Percentiles rank a stretch among this genome's conserved stretches.
Evolutionary conservation across 345 rosid genomes (phyloP).

Genomic region (Balakata baccata): DNA sequence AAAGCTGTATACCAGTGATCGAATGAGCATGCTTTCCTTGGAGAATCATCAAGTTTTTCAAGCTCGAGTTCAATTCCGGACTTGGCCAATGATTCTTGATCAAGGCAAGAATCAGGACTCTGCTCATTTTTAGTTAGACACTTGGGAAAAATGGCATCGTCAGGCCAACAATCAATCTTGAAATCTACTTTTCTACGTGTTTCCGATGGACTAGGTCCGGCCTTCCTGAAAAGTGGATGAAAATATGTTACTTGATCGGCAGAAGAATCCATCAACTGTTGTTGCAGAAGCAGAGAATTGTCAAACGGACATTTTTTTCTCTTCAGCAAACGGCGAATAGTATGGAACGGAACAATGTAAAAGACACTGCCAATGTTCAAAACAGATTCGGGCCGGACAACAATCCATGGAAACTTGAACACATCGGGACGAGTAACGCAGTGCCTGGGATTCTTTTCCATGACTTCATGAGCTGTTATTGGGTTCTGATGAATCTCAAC

Average conservation of each 20-base stretch:
- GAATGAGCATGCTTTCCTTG: neutral
- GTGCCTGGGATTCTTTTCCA: conserved; percentile 47
- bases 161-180: conserved; percentile 13
- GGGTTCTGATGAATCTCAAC: conserved; percentile 30
- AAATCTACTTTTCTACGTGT: conserved; percentile 19
- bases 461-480: conserved; percentile 36
- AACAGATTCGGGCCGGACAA: conserved; percentile 37
- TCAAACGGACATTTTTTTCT: neutral
- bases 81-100: neutral
- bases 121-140: neutral
- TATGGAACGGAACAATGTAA: conserved; percentile 39
- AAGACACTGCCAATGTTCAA: conserved; percentile 39
- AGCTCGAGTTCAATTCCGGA: neutral
- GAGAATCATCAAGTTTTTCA: no score
- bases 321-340: conserved; percentile 26
- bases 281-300: neutral
- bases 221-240: neutral
- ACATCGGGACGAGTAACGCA: conserved; percentile 45
- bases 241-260: neutral
- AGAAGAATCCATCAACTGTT: neutral
- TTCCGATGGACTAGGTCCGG: neutral
- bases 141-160: conserved; percentile 7
- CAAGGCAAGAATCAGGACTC: neutral
- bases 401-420: conserved; percentile 44
- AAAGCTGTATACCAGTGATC: neutral